These are phyloP conservation scores for Penicillium glabrum DNA, from an alignment of 2,329 filamentous ascomycete genomes.

Conservation along the genomic window DNA sequence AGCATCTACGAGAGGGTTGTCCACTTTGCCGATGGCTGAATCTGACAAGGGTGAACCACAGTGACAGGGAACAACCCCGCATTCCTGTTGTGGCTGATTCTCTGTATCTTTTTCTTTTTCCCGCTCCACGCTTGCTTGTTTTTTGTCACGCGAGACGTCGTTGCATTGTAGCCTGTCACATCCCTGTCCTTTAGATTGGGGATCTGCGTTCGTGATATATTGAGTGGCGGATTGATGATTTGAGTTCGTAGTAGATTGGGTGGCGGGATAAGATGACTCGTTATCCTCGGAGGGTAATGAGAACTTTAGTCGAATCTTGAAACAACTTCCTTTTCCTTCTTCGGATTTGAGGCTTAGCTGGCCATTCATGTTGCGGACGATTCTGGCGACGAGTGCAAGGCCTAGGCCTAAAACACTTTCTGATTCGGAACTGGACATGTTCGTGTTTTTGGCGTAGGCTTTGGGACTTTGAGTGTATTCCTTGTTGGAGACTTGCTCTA, in stretches of 20 bases:
- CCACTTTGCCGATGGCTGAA: neutral
- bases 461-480: constrained; percentile 43
- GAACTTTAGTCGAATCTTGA: constrained; percentile 77
- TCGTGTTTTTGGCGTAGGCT: constrained; percentile 23
- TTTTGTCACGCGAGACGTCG: neutral
- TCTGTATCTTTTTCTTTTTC: neutral
- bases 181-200: neutral
- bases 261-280: neutral
- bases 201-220: neutral
- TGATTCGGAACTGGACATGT: constrained; percentile 28
- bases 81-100: neutral
- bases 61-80: constrained; percentile 6
- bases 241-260: neutral
- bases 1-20: constrained; percentile 6
- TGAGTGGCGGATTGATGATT: neutral
- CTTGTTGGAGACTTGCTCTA: constrained; percentile 64
- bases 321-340: constrained; percentile 74
- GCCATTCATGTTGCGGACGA: constrained; percentile 82
- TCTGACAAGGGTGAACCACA: constrained; percentile 13
- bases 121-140: neutral
- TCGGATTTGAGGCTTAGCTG: constrained; percentile 82
- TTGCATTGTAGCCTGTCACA: neutral
- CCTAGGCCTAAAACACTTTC: constrained; percentile 69
- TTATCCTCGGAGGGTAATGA: constrained; percentile 53
- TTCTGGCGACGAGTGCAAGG: constrained; percentile 77